Conservation (phyloP, 768 basidiomycete species). For the Botryobasidium botryosum region DNA sequence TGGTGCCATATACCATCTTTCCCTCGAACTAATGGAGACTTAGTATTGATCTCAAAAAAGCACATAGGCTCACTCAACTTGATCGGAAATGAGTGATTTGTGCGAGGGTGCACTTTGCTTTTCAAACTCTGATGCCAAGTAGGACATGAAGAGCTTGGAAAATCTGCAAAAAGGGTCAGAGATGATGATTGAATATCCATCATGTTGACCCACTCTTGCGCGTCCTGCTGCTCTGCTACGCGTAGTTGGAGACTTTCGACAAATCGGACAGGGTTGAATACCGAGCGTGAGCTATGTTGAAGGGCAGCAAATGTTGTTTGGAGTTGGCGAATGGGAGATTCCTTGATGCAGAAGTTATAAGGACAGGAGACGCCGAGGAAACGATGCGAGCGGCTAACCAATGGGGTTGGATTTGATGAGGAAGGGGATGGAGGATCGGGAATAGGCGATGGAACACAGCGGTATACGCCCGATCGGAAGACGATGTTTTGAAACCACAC, state of each 20-base stretch:
- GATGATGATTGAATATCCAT: conserved; percentile 1
- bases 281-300: conserved; percentile 47
- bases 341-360: not conserved
- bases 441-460: conserved; percentile 49
- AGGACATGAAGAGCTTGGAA: conserved; percentile 85
- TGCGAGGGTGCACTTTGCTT: conserved; percentile 52
- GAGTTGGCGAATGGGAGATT: conserved; percentile 24
- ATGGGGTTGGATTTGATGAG: conserved; percentile 28
- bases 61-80: conserved; percentile 29
- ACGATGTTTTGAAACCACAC: conserved; percentile 82
- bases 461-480: conserved; percentile 72
- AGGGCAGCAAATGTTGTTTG: conserved; percentile 54
- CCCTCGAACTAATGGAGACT: conserved; percentile 63
- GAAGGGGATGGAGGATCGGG: conserved; percentile 61
- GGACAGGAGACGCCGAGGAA: too few species aligned
- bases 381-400: not conserved
- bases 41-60: conserved; percentile 1
- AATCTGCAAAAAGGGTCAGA: conserved; percentile 35
- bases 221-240: conserved; percentile 85
- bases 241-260: conserved; percentile 72
- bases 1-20: conserved; percentile 60
- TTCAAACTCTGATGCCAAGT: conserved; percentile 73
- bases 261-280: conserved; percentile 71
- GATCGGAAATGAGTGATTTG: conserved; percentile 51
- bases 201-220: conserved; percentile 58